phyloP scores from a whole-genome alignment of 768 basidiomycete species.

The Amanita pallidorosea region DNA sequence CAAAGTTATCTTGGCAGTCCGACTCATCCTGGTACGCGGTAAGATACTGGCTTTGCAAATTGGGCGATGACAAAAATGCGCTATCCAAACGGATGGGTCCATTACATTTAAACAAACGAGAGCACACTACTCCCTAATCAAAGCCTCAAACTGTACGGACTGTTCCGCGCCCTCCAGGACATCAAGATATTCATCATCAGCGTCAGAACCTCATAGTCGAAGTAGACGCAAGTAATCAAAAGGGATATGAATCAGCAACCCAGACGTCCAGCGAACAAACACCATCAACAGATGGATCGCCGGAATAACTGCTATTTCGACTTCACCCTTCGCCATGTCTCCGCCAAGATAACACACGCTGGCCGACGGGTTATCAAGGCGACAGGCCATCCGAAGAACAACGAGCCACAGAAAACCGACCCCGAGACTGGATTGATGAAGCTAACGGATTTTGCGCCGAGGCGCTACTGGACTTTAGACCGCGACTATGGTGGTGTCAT shows the following conservation, averaged over 20 bases:
- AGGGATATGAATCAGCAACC: neutral
- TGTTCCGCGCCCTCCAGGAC: too few relatives aligned
- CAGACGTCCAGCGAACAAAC: neutral
- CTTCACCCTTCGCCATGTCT: neutral
- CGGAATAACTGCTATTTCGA: neutral
- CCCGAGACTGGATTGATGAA: neutral
- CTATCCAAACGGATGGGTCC: neutral
- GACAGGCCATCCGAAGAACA: neutral
- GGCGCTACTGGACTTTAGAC: too few relatives aligned
- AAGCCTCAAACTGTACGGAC: too few relatives aligned
- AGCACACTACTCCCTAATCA: too few relatives aligned
- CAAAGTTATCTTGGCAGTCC: slow-evolving; percentile 16
- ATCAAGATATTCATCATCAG: neutral
- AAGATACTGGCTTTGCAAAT: slow-evolving; percentile 8
- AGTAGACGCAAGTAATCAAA: neutral
- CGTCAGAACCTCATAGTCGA: neutral
- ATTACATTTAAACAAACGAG: neutral
- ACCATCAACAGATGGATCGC: neutral
- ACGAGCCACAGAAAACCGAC: neutral
- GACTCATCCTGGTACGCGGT: slow-evolving; percentile 12
- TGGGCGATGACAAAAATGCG: neutral
- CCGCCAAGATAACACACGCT: neutral
- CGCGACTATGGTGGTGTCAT: too few relatives aligned
- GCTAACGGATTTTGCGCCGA: too few relatives aligned
- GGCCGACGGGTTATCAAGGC: too few relatives aligned